Base-by-base conservation (phyloP, 805 yeast genomes). In the Suhomyces canberraensis region DNA sequence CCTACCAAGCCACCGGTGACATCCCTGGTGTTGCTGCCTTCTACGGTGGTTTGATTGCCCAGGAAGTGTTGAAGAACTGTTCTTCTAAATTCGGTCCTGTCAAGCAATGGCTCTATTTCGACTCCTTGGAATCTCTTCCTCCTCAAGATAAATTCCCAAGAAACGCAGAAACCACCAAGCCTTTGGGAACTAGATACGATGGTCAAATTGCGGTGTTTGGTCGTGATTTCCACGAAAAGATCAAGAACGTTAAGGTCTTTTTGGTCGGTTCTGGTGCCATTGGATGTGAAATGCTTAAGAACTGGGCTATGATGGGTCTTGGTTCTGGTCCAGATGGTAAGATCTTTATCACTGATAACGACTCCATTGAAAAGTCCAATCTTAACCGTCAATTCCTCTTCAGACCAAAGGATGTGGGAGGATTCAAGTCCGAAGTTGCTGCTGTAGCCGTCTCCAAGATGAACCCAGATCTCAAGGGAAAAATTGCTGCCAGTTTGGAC, bases 241-340 rank as follows among this genome's bases (percentile, higher is more conserved):
- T 93, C 40, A 78, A 86, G 25, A 87, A 90, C 60, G 67, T 84
- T 45, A 83, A 79, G 54, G 88, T 90, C 3, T 91, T 93, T 61
- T 70, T 93, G 47, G 98, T 93, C 27, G 98, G 98, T 30, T 75
- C 97, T 1, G 98, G 98, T 58, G 98, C 98, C 14, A 93, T 93
- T 69, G 98, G 98, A 26, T 93, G 98, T 69, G 98, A 93, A 66
- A 91, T 93, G 90, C 73, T 93, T 54, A 93, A 93, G 66, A 90
- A 88, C 57, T 93, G 98, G 98, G 96, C 98, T 4, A 75, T 93
- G 76, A 75, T 90, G 78, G 98, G 98, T 30, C 68, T 93, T 36
- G 98, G 95, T 24, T 75, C 95, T 16, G 98, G 98, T 28, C 87
- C 90, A 26, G 62, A 84, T 3, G 98, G 98, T 52, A 75, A 78